Base-by-base conservation (phyloP, 768 basidiomycete genomes). In the Mrakia blollopis region DNA sequence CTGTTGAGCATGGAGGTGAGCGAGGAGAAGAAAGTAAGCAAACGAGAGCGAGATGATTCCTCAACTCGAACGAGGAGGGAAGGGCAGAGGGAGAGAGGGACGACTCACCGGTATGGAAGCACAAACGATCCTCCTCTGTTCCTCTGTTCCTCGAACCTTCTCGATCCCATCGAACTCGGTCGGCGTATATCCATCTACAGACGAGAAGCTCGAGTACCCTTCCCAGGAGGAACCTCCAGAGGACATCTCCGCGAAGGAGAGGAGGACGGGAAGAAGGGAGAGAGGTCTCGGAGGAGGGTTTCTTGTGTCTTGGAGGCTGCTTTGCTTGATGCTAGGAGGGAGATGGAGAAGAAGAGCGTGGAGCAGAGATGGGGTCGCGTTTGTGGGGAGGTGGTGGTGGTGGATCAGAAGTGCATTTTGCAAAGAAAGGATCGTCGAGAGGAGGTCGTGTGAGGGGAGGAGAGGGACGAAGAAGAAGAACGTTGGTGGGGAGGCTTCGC, bases 201-300 rank as follows among this genome's bases (percentile, higher is more conserved):
- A 68, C 14, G 65, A 68, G 35, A 37, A 39, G 37, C 65, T 68
- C 32, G 63, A 65, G 39, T 68, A 68, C 8, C 35, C 65, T 32
- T 44, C 37, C 21, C 13, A 39, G 18, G 30, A 32, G 7, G 4
- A 9, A 9, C 62, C 62, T n/a, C n/a, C n/a, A 9, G 62, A 30
- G 16, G 62, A 63, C 62, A 63, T 63, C 62, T 50, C 47, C 47
- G 39, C 5, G 39, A 11, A 50, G 47, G 3, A 14, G 47, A 18
- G 21, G 18, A 16, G 44, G 44, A 2, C 7, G 44, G 44, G 44
- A 47, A 16, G 47, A 14, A 44, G 11, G 44, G 3, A 11, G 44
- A n/a, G n/a, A n/a, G n/a, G n/a, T 44, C 14, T 44, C 44, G 44
- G 44, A 44, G 44, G 54, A 44, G 44, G 54, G 25, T 60, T 30